phyloP scores from a whole-genome alignment of 2,329 filamentous ascomycete species.

The Penicillium sp. region DNA sequence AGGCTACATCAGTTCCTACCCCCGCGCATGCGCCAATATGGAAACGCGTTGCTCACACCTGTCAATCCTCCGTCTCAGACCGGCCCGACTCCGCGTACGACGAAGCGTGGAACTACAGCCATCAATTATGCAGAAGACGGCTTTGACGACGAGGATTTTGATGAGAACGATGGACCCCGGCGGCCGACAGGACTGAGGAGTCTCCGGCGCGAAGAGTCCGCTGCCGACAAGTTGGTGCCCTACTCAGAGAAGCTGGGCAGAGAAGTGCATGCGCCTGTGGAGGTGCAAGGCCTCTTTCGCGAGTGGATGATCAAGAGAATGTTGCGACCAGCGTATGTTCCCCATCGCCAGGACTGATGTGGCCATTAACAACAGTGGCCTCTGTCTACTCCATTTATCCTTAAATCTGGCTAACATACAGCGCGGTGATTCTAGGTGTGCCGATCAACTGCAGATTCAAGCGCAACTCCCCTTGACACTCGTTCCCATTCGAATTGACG shows the following conservation, averaged over 20 bases:
- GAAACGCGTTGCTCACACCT: conserved; percentile 86
- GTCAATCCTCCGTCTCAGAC: conserved; percentile 69
- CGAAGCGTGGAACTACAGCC: conserved; percentile 91
- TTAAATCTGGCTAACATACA: conserved; percentile 8
- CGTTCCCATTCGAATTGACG: conserved; percentile 93
- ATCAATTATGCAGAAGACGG: conserved; percentile 99
- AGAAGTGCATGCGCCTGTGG: conserved; percentile 73
- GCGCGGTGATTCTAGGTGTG: conserved; percentile 38
- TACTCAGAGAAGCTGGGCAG: conserved; percentile 73
- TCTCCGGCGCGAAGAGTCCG: conserved; percentile 71
- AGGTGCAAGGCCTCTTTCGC: conserved; percentile 86
- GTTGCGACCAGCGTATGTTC: conserved; percentile 45
- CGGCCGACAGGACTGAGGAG: conserved; percentile 78
- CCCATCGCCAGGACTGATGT: conserved; percentile 1
- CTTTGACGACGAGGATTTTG: conserved; percentile 70
- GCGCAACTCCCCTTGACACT: conserved; percentile 81
- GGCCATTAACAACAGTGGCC: background rate
- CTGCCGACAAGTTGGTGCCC: conserved; percentile 61
- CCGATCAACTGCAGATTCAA: conserved; percentile 62
- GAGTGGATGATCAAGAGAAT: conserved; percentile 86
- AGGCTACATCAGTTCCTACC: conserved; percentile 87
- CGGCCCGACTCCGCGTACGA: conserved; percentile 73
- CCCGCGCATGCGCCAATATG: conserved; percentile 86
- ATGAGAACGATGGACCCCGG: conserved; percentile 65
- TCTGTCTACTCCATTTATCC: conserved; percentile 8